Evolutionary conservation across 495 filamentous ascomycete species (phyloP).

Genomic region (Hypoxylon crocopeplum): DNA sequence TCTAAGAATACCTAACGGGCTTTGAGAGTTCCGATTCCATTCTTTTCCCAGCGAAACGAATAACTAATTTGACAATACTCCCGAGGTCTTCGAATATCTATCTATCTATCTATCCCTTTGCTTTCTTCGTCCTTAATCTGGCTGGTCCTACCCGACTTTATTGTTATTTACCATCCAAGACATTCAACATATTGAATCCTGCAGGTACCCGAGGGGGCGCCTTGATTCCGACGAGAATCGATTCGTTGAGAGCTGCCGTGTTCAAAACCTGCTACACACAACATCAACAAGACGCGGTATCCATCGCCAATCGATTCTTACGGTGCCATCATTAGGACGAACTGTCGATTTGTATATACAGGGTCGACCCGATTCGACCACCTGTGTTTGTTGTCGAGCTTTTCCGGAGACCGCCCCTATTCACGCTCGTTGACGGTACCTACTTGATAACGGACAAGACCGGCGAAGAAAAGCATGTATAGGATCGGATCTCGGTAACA

Average conservation of each 20-base stretch:
- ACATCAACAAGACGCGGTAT: constrained; percentile 5
- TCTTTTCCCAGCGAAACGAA: constrained; percentile 10
- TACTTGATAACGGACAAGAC: background rate
- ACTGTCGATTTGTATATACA: constrained; percentile 10
- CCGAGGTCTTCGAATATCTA: no score
- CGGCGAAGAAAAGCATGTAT: constrained; percentile 24
- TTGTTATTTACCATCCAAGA: constrained; percentile 28
- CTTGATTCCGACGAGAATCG: constrained; percentile 14
- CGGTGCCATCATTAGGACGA: background rate
- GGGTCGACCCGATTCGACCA: constrained; percentile 9
- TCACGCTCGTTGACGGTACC: constrained; percentile 2
- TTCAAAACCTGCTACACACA: constrained; percentile 21
- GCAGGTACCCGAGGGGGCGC: constrained; percentile 13
- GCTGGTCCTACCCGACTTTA: constrained; percentile 25
- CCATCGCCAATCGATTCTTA: constrained; percentile 12
- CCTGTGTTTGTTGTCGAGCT: constrained; percentile 10
- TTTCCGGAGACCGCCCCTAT: background rate
- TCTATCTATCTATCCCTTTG: constrained; percentile 16
- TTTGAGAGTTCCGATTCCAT: constrained; percentile 31
- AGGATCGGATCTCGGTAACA: constrained; percentile 21
- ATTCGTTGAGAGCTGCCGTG: constrained; percentile 19
- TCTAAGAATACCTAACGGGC: constrained; percentile 13
- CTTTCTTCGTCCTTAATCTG: constrained; percentile 16
- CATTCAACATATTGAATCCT: constrained; percentile 21
- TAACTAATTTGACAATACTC: constrained; percentile 20